These are phyloP conservation scores for Madurella fahalii DNA, from an alignment of 2,329 filamentous ascomycete genomes.

Conservation along the genomic window DNA sequence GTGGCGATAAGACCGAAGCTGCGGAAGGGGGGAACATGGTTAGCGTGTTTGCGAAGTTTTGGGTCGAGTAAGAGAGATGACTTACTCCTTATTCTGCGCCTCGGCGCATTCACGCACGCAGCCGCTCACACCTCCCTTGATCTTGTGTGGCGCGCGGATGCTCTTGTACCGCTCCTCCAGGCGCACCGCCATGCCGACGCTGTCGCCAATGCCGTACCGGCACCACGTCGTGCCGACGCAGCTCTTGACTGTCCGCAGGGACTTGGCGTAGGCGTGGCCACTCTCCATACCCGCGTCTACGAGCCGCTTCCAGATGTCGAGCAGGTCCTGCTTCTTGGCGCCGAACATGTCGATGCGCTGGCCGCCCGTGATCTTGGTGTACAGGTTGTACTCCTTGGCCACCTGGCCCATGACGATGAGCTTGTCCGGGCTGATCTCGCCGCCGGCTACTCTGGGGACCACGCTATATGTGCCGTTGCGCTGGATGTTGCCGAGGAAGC, in stretches of 20 bases:
- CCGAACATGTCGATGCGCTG: slow-evolving; percentile 94
- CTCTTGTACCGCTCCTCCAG: slow-evolving; percentile 90
- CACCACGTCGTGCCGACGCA: slow-evolving; percentile 93
- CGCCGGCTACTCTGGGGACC: slow-evolving; percentile 74
- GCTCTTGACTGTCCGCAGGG: slow-evolving; percentile 82
- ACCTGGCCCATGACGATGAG: slow-evolving; percentile 80
- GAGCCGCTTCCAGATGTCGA: slow-evolving; percentile 75
- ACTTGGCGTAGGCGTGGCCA: slow-evolving; percentile 87
- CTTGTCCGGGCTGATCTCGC: slow-evolving; percentile 84
- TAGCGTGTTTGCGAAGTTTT: not conserved
- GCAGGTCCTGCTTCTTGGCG: slow-evolving; percentile 79
- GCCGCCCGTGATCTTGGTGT: slow-evolving; percentile 88
- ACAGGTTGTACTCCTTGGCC: slow-evolving; percentile 77
- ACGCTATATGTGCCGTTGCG: slow-evolving; percentile 89
- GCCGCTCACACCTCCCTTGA: slow-evolving; percentile 85
- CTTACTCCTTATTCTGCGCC: slow-evolving; percentile 84
- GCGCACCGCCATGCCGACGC: slow-evolving; percentile 83
- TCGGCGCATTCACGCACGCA: slow-evolving; percentile 93
- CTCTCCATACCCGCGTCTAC: slow-evolving; percentile 85
- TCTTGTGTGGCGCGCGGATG: slow-evolving; percentile 82
- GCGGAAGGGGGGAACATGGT: not conserved
- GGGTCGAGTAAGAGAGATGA: no score
- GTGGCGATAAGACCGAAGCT: slow-evolving; percentile 88
- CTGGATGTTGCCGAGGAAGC: slow-evolving; percentile 85
- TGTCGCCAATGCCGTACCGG: slow-evolving; percentile 81